Evolutionary conservation across 176 grass and related monocot species (phyloP), one percentile per base, ranked within the genome.

Genomic region (Rhynchospora pubera): DNA sequence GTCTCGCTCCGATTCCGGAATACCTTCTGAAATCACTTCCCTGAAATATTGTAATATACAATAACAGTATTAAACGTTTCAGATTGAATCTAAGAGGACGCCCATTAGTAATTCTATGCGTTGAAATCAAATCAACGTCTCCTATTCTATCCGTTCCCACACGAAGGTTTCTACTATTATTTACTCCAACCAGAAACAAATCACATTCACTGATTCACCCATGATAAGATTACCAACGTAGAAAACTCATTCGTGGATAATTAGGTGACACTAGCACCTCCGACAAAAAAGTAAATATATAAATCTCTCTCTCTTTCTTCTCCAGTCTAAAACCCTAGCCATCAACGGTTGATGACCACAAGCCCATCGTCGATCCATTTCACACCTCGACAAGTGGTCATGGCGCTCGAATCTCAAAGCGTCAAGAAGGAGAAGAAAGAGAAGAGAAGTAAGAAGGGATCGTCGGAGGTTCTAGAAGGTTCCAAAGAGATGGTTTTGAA

Each of bases 301-400:
- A 72, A 72, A 22, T 23, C 0, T 18, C 9, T 15, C 3, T 7
- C 3, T 39, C 8, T 52, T 11, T 8, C 1, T 7, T 67, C 50
- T 76, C 1, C 44, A 32, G 2, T 13, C 42, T n/a, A 7, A 55
- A 56, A 23, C 62, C 88, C 90, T 85, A 89, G 88, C 85, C 26
- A 79, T 59, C 46, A 32, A 42, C 22, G 5, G 46, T 83, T 15
- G 48, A 82, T 80, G 78, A 45, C 5, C 57, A 43, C 3, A 66
- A 82, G 67, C 62, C 59, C 78, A 83, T 84, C 88, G 85, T 64
- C 18, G 53, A 93, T 98, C 83, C 85, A 78, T 46, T 93, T 98
- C 85, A 63, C 90, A 50, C 92, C 95, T 57, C 89, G 89, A 22
- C 89, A 92, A 83, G 87, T 98, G 8, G 73, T 93, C 77, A 78